Conservation (phyloP, 2,329 filamentous ascomycete genomes). For the Aspergillus cejpii region DNA sequence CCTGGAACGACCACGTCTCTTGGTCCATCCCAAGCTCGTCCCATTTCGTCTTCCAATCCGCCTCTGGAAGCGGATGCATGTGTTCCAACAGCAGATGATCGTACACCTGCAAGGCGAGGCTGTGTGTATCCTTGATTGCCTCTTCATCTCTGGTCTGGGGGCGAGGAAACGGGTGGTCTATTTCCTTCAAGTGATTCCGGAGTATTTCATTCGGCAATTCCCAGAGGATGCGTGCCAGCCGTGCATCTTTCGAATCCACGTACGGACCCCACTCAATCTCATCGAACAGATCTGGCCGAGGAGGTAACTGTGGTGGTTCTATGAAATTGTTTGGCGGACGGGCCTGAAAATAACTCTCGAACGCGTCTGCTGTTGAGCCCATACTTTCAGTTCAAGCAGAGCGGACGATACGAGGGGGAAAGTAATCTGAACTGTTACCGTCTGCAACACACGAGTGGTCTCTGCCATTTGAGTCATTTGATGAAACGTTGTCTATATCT, state of each 20-base stretch:
- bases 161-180: slow-evolving; percentile 1
- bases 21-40: slow-evolving; percentile 6
- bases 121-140: slow-evolving; percentile 10
- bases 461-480: background rate
- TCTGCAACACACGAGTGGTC: background rate
- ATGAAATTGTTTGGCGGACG: background rate
- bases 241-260: slow-evolving; percentile 19
- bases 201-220: slow-evolving; percentile 16
- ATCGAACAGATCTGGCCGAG: slow-evolving; percentile 24
- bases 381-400: background rate
- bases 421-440: background rate
- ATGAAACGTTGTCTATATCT: background rate
- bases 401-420: background rate
- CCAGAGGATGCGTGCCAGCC: slow-evolving; percentile 27
- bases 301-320: slow-evolving; percentile 17
- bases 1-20: slow-evolving; percentile 10
- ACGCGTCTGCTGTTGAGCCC: background rate
- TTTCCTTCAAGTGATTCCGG: slow-evolving; percentile 8
- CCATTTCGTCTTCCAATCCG: slow-evolving; percentile 11
- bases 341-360: background rate
- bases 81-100: slow-evolving; percentile 24
- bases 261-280: slow-evolving; percentile 23
- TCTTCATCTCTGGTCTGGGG: slow-evolving; percentile 1
- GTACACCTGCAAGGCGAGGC: slow-evolving; percentile 28
- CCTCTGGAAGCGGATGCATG: slow-evolving; percentile 13